Conservation (phyloP, 2,329 filamentous ascomycete genomes). For the Apiospora marii region DNA sequence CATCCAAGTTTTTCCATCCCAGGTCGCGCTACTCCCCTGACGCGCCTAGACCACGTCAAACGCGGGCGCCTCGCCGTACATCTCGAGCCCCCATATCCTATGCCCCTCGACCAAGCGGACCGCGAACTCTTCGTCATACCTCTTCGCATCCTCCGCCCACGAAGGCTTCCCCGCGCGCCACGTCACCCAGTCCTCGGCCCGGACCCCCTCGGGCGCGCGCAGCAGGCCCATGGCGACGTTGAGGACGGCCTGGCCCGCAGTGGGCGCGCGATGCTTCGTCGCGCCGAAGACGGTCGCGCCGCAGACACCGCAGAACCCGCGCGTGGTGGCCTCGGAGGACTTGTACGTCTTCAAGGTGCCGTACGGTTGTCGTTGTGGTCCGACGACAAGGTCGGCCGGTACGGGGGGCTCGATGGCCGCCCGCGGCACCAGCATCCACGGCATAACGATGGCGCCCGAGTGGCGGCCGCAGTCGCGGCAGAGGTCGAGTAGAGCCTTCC, state of each 20-base stretch:
- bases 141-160: conserved; percentile 41
- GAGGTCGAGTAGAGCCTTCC: conserved; percentile 50
- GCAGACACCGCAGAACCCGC: conserved; percentile 55
- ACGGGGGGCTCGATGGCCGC: conserved; percentile 47
- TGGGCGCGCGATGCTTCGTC: conserved; percentile 36
- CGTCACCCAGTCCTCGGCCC: conserved; percentile 55
- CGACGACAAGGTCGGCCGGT: conserved; percentile 40
- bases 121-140: conserved; percentile 34
- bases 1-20: not conserved
- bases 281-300: conserved; percentile 54
- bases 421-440: conserved; percentile 53
- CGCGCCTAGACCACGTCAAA: not conserved
- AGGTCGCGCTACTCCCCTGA: not conserved
- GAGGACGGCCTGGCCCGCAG: conserved; percentile 43
- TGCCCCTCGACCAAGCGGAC: conserved; percentile 38
- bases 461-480: conserved; percentile 54
- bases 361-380: not conserved
- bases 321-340: conserved; percentile 48
- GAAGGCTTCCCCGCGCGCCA: conserved; percentile 51
- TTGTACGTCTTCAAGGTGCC: conserved; percentile 44
- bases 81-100: not conserved
- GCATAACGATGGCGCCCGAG: conserved; percentile 50
- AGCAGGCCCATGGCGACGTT: conserved; percentile 54
- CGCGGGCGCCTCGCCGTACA: not conserved
- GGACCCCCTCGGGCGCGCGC: conserved; percentile 51